Base-by-base conservation (phyloP, 495 filamentous ascomycete species). In the Ascobolus immersus region DNA sequence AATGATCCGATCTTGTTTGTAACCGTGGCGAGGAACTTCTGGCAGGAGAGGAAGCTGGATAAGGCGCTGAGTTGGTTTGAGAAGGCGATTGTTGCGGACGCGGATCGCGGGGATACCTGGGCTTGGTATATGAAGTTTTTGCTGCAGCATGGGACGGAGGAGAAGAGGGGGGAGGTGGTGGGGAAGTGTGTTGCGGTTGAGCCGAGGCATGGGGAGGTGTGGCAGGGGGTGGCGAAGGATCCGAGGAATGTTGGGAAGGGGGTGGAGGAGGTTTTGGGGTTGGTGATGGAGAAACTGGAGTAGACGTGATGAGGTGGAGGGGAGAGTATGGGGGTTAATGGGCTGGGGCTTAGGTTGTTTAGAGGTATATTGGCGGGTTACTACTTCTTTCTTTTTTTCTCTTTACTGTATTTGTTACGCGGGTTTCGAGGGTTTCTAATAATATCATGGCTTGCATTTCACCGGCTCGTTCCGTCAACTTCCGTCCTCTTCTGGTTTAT, bases 61-160 rank as follows among this genome's bases (percentile, higher is more conserved):
- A 82, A 91, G 48, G 82, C 89, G 8, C 67, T 73, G 55, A 82
- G 68, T 35, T 96, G 86, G 86, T 94, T 96, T 47, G 77, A 90
- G 58, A 86, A 91, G 55, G 86, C 86, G 4, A 70, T 91, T 34
- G 54, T 90, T 34, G 59, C 80, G 9, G 78, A 94, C 44, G 63
- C 69, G 17, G 82, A 93, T 50, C 52, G 70, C 20, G 86, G 89
- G 21, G 86, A 96, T 56, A 79, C 72, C 4, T 96, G 86, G 86
- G 86, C 79, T 24, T 96, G 84, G 84, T 96, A 92, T 45, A 86
- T 75, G 53, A 89, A 84, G 54, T 96, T 93, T 47, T 48, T 93
- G 43, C 37, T 64, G 39, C 72, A 86, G 61, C 79, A 96, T 57
- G 89, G 89, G 4, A 90, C 76, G 17, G 74, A 71, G 50, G 86